These are phyloP conservation scores for Colletotrichum acutatum DNA, from an alignment of 2,329 filamentous ascomycete genomes.

Conservation along the genomic window DNA sequence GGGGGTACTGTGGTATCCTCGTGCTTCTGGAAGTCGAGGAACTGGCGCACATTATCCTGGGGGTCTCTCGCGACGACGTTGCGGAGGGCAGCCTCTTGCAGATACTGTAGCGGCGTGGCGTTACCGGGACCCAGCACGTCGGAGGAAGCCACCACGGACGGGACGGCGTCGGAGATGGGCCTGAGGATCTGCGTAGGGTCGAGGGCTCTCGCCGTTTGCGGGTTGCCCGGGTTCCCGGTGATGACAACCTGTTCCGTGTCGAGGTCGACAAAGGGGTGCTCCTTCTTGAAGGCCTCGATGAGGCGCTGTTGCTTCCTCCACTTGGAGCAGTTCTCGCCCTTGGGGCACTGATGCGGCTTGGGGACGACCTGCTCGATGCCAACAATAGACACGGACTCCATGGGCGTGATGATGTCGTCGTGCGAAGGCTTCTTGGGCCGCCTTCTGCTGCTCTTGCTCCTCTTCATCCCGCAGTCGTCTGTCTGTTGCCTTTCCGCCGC, in stretches of 20 bases:
- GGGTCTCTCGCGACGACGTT: conserved; percentile 79
- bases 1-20: conserved; percentile 70
- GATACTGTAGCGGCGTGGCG: conserved; percentile 71
- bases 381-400: conserved; percentile 90
- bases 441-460: conserved; percentile 53
- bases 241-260: conserved; percentile 78
- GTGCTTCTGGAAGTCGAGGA: conserved; percentile 83
- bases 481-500: conserved; percentile 52
- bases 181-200: conserved; percentile 68
- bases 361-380: conserved; percentile 91
- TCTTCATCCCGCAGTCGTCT: conserved; percentile 47
- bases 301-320: conserved; percentile 84
- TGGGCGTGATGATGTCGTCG: conserved; percentile 78
- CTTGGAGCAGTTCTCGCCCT: conserved; percentile 87
- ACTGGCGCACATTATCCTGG: conserved; percentile 93
- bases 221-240: conserved; percentile 82
- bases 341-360: conserved; percentile 84
- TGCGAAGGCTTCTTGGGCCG: conserved; percentile 52
- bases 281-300: conserved; percentile 78
- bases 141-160: conserved; percentile 90
- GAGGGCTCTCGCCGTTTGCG: conserved; percentile 69
- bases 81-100: conserved; percentile 80
- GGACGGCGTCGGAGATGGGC: conserved; percentile 79
- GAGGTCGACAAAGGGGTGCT: conserved; percentile 75
- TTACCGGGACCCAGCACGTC: conserved; percentile 82